A percentile compares a stretch with the other conserved stretches of the same genome.
phyloP scores from a whole-genome alignment of 371 early-diverging fungal species.

The Umbelopsis sp. region DNA sequence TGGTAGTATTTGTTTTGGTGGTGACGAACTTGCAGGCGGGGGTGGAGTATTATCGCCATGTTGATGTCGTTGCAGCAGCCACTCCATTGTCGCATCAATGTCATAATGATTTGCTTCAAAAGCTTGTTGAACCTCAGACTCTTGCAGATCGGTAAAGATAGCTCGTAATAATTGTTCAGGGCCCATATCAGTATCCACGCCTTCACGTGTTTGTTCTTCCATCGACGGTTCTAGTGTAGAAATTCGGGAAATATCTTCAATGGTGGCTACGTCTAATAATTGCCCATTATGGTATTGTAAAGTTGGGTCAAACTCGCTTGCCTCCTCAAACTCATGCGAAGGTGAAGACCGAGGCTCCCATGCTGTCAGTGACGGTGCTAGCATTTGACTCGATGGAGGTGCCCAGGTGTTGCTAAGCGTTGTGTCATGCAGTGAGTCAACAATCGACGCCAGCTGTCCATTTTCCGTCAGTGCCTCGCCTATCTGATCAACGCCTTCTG shows the following conservation, averaged over 20 bases:
- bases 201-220: constrained; percentile 42
- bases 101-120: constrained; percentile 54
- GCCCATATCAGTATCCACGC: constrained; percentile 57
- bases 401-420: background rate
- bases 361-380: background rate
- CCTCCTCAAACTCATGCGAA: constrained; percentile 25
- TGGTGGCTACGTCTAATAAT: constrained; percentile 39
- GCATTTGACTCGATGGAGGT: background rate
- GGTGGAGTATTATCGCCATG: constrained; percentile 16
- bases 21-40: constrained; percentile 14
- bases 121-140: constrained; percentile 46
- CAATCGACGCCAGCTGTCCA: background rate
- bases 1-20: background rate
- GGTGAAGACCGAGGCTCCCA: background rate
- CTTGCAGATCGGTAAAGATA: constrained; percentile 53
- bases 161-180: constrained; percentile 59
- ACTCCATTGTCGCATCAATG: constrained; percentile 49
- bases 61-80: constrained; percentile 25
- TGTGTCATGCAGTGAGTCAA: constrained; percentile 4
- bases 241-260: constrained; percentile 42
- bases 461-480: background rate
- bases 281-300: constrained; percentile 45
- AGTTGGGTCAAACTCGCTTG: constrained; percentile 53
- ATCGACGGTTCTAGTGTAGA: constrained; percentile 37
- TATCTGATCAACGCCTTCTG: background rate